Evolutionary conservation across 2,329 filamentous ascomycete species (phyloP).

Genomic region (Penicillium glabrum): DNA sequence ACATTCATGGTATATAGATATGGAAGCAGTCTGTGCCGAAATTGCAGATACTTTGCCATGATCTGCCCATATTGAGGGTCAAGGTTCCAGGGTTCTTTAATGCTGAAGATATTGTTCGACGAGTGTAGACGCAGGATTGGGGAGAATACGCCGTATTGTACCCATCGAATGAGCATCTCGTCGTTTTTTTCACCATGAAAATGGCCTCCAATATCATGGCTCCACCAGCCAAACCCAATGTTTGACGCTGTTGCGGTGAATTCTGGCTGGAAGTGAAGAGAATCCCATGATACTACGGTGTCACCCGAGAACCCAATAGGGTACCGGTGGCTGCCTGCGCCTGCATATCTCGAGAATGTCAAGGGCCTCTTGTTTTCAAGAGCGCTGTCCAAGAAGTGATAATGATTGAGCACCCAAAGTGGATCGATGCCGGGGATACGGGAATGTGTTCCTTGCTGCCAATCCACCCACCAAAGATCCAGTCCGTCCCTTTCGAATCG

Average conservation of each 20-base stretch:
- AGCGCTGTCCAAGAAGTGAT: conserved; percentile 58
- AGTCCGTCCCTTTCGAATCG: conserved; percentile 56
- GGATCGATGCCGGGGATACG: conserved; percentile 61
- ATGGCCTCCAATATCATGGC: conserved; percentile 67
- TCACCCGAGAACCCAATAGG: conserved; percentile 67
- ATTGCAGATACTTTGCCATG: conserved; percentile 52
- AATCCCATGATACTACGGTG: conserved; percentile 59
- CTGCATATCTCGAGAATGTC: conserved; percentile 62
- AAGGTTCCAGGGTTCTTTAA: conserved; percentile 64
- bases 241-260: conserved; percentile 67
- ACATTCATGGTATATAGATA: conserved; percentile 62
- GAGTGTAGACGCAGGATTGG: conserved; percentile 64
- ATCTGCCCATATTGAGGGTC: conserved; percentile 46
- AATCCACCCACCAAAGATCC: conserved; percentile 69
- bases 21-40: conserved; percentile 60
- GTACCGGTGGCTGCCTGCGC: conserved; percentile 63
- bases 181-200: conserved; percentile 57
- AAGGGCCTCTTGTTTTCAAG: conserved; percentile 47
- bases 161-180: conserved; percentile 42
- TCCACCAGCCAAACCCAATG: conserved; percentile 69
- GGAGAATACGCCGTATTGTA: conserved; percentile 62
- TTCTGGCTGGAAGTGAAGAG: conserved; percentile 63
- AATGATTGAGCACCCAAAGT: conserved; percentile 66
- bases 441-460: conserved; percentile 62
- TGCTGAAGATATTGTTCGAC: conserved; percentile 57